Evolutionary conservation across 78 protist genomes (phyloP), one percentile per base, ranked within the genome.

Genomic region (Speleostelium caveatum): DNA sequence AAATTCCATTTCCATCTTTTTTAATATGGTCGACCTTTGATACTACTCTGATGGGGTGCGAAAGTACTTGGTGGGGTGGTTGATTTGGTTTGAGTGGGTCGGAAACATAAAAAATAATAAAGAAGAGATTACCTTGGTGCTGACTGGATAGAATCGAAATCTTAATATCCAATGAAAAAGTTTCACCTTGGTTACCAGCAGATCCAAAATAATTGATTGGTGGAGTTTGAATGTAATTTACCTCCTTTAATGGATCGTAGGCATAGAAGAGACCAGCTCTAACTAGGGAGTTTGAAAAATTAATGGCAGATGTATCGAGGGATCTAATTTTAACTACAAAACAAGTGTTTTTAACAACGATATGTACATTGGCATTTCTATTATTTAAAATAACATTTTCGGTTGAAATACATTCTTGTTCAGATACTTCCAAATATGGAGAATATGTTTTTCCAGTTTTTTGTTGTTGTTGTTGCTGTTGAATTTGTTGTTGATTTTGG

Each of bases 51-150:
- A 80, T 80, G n/a, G 89, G 89, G 53, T 53, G 63, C 21, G 89
- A 80, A 7, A 80, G 26, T 12, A 72, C 56, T 4, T 45, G 8
- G 19, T 72, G 36, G 3, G 38, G 60, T 8, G 56, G 26, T 21
- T 49, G 10, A 45, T 8, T 56, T 26, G 8, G 17, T 21, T 41
- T 68, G 36, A 14, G 21, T 16, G 53, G 17, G 7, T 72, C 78
- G 0, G 78, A 53, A 5, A 56, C 59, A 51, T 17, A 55, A 53
- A 80, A 26, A 67, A 80, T 66, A 6, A 80, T 51, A 41, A 67
- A 80, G n/a, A 80, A 80, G 36, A 80, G 6, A n/a, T 80, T 80
- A 28, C 89, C 89, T 58, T 80, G 89, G 19, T 80, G 89, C n/a
- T 80, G 89, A 26, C 78, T 67, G 51, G 76, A 66, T 4, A 80